Percentiles rank a stretch among this genome's conserved stretches.
Conservation (phyloP, 2,329 filamentous ascomycete species). For the Fusarium subglutinans region DNA sequence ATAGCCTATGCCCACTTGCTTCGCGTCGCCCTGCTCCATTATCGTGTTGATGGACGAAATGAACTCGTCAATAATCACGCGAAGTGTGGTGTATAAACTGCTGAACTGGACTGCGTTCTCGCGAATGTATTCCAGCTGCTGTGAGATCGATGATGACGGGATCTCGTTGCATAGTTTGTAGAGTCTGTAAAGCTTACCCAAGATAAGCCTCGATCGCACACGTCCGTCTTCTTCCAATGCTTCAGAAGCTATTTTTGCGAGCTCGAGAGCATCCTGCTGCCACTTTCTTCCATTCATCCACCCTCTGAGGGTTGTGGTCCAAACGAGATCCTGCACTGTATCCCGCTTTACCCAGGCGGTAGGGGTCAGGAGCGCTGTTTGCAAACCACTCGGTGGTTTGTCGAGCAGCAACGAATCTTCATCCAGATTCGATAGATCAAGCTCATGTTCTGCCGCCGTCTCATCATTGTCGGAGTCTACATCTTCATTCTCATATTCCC, state of each 20-base stretch:
- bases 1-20: not conserved
- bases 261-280: not conserved
- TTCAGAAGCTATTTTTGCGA: not conserved
- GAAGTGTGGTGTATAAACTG: conserved; percentile 14
- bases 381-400: conserved; percentile 6
- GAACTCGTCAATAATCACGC: conserved; percentile 7
- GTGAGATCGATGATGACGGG: conserved; percentile 13
- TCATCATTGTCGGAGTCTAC: not conserved
- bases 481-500: not conserved
- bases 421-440: not conserved
- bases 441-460: not conserved
- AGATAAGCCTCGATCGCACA: conserved; percentile 13
- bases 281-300: conserved; percentile 33
- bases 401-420: conserved; percentile 37
- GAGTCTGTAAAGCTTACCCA: conserved; percentile 21
- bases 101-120: conserved; percentile 1
- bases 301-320: not conserved
- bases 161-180: conserved; percentile 24
- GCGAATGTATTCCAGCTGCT: conserved; percentile 28
- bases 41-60: conserved; percentile 3
- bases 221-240: not conserved
- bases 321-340: conserved; percentile 6
- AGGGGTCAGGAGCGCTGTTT: not conserved
- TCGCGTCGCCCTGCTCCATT: not conserved
- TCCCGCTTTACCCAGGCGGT: conserved; percentile 14